phyloP scores from a whole-genome alignment of 1,139 yeast species.

The Nadsonia starkeyi-henricii region DNA sequence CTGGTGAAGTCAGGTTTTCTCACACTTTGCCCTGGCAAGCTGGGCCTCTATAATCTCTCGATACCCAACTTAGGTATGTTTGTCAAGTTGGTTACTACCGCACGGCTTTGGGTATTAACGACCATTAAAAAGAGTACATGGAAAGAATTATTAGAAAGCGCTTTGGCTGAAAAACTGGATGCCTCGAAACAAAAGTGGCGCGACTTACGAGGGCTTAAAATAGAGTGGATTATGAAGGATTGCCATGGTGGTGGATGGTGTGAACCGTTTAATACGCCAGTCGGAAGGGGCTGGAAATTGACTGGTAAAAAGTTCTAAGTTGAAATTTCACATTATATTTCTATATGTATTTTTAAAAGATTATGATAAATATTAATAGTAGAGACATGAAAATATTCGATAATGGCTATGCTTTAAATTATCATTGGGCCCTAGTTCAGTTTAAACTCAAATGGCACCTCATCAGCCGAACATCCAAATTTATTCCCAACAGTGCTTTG shows the following conservation, averaged over 20 bases:
- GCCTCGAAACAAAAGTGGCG: constrained; percentile 33
- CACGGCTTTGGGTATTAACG: constrained; percentile 38
- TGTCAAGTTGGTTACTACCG: constrained; percentile 34
- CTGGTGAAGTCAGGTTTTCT: constrained; percentile 41
- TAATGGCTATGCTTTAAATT: too few species aligned
- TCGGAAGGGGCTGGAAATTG: constrained; percentile 55
- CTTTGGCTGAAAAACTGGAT: constrained; percentile 36
- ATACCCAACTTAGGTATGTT: constrained; percentile 51
- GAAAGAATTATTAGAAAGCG: constrained; percentile 41
- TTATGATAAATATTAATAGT: too few species aligned
- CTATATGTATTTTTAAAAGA: too few species aligned
- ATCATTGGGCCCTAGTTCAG: too few species aligned
- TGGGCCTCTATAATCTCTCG: constrained; percentile 36
- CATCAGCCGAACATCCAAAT: too few species aligned
- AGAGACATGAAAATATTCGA: too few species aligned
- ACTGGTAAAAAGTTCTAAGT: constrained; percentile 27
- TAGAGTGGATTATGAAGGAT: constrained; percentile 53
- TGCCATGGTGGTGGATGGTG: constrained; percentile 55
- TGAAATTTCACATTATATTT: too few species aligned
- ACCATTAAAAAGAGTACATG: constrained; percentile 31
- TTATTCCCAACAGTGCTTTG: too few species aligned
- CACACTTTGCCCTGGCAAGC: constrained; percentile 37
- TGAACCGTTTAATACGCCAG: constrained; percentile 56
- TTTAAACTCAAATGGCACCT: too few species aligned
- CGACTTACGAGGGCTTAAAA: constrained; percentile 45